Evolutionary conservation across 1,284 basidiomycete species (phyloP).

Genomic region (Chondrostereum purpureum): DNA sequence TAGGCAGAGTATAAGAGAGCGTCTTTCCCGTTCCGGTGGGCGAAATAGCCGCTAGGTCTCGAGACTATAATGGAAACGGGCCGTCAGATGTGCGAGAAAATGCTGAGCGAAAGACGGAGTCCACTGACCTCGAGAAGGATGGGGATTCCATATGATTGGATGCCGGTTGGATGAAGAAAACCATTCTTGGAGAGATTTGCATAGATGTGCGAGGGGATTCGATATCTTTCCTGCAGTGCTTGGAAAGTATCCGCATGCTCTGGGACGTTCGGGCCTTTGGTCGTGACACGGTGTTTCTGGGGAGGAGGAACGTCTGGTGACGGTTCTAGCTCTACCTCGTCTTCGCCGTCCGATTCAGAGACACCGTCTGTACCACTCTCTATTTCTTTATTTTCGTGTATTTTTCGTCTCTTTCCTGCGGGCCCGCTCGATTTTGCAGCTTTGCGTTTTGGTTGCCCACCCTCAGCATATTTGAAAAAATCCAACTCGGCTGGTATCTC

Average conservation of each 20-base stretch:
- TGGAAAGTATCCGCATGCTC: conserved; percentile 51
- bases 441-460: conserved; percentile 46
- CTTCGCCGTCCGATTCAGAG: conserved; percentile 25
- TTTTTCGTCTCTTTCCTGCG: conserved; percentile 24
- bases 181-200: conserved; percentile 55
- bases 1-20: conserved; percentile 80
- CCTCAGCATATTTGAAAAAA: conserved; percentile 81
- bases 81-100: conserved; percentile 5
- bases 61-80: conserved; percentile 32
- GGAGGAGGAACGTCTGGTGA: conserved; percentile 21
- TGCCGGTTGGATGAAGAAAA: conserved; percentile 61
- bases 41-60: conserved; percentile 86
- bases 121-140: conserved; percentile 61
- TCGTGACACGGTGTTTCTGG: conserved; percentile 54
- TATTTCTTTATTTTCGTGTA: conserved; percentile 28
- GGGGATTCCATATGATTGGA: conserved; percentile 70
- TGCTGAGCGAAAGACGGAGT: conserved; percentile 3
- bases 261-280: conserved; percentile 66
- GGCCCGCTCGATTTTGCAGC: conserved; percentile 13
- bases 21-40: conserved; percentile 96
- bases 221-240: conserved; percentile 48
- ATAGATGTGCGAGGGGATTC: conserved; percentile 50
- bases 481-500: conserved; percentile 76
- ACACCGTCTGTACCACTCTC: conserved; percentile 24
- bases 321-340: conserved; percentile 20